phyloP scores from a whole-genome alignment of 2,329 filamentous ascomycete genomes.

The Talaromyces sp. region DNA sequence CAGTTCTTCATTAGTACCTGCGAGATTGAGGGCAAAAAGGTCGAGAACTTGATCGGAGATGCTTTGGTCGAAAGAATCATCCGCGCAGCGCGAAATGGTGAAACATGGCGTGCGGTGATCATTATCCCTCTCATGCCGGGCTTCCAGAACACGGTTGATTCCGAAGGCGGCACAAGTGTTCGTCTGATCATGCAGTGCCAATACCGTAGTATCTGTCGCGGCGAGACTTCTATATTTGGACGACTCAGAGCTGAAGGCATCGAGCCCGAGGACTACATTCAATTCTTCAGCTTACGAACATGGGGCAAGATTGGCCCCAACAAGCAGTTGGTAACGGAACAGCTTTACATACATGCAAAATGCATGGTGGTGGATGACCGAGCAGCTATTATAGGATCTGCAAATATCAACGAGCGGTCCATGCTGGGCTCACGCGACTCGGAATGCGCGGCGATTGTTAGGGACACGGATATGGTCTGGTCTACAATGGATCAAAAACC shows the following conservation, averaged over 20 bases:
- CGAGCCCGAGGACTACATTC: conserved; percentile 90
- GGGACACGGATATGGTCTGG: conserved; percentile 88
- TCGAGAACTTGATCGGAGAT: conserved; percentile 91
- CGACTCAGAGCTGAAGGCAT: conserved; percentile 74
- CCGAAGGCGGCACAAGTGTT: conserved; percentile 89
- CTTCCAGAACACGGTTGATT: conserved; percentile 93
- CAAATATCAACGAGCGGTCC: conserved; percentile 97
- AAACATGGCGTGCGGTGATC: conserved; percentile 86
- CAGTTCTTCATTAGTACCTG: conserved; percentile 97
- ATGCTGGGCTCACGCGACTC: conserved; percentile 91
- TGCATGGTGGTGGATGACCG: conserved; percentile 94
- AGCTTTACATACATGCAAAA: conserved; percentile 97
- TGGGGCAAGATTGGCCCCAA: conserved; percentile 88
- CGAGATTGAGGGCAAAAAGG: conserved; percentile 78
- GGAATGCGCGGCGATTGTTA: conserved; percentile 82
- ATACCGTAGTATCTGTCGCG: conserved; percentile 91
- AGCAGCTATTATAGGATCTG: conserved; percentile 88
- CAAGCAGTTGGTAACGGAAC: conserved; percentile 83
- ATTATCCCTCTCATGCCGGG: conserved; percentile 96
- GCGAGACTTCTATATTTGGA: conserved; percentile 87
- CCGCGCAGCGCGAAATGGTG: conserved; percentile 73
- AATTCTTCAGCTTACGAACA: conserved; percentile 86
- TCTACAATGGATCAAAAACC: conserved; percentile 87
- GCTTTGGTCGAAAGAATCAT: conserved; percentile 89
- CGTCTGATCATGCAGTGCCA: conserved; percentile 96